Evolutionary conservation across 495 filamentous ascomycete species (phyloP), one percentile per base, ranked within the genome.

Genomic region (Aspergillus incahuasiensis): DNA sequence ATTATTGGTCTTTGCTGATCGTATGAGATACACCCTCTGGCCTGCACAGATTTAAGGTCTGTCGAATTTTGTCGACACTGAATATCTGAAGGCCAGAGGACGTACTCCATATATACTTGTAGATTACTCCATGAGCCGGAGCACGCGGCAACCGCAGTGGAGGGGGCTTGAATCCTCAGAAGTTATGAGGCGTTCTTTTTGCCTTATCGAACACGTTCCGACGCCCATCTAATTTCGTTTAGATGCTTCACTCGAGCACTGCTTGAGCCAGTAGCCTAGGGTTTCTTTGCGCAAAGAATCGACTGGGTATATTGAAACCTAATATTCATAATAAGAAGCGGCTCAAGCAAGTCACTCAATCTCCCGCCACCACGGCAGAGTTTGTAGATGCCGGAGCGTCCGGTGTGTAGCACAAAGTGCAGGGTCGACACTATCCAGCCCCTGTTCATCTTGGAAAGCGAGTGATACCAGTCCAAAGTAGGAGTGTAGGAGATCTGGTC

Each of bases 401-500:
- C 73, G 67, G 16, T 70, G 57, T 47, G 84, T 88, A 35, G 89
- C 73, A 59, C 88, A 91, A 39, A 92, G 66, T 6, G 78, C 76
- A 11, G 87, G 74, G 67, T 95, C 90, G n/a, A 90, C 72, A 18
- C 63, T 59, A 30, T 76, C 79, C 24, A 92, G 55, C 0, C 84
- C 74, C 49, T 74, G 65, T 76, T 89, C 82, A 8, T 79, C 79
- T 68, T 90, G 80, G 13, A 82, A 79, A 0, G 84, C 84, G 20
- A 98, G 72, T 3, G 85, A 85, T 0, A 91, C 85, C 35, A 97
- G 80, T 3, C 92, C 94, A 49, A 97, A 84, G 68, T 89, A 96
- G 1, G 87, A 88, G 63, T 98, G 94, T 59, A 95, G 85, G 22
- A 97, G 80, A 71, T 98, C 94, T 74, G 49, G n/a, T n/a, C 21